phyloP scores from a whole-genome alignment of 169 alveolate genomes.

The Amoebophrya sp. region DNA sequence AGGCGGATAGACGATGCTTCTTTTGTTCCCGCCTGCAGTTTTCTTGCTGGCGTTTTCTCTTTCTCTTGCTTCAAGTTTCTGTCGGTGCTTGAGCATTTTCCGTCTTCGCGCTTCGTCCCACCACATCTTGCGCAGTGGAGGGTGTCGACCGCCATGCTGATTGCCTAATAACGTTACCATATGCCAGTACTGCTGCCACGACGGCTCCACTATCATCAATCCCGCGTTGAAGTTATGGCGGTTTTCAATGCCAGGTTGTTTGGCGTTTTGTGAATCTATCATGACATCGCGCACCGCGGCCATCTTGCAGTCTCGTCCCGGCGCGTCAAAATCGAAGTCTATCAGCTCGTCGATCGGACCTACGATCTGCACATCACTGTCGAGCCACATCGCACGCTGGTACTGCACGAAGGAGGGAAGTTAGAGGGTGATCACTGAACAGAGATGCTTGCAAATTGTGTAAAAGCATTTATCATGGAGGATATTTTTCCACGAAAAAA shows the following conservation, averaged over 20 bases:
- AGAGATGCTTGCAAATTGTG: no score
- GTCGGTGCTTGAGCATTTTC: background rate
- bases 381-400: background rate
- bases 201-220: slow-evolving; percentile 7
- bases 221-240: slow-evolving; percentile 26
- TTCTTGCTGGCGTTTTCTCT: background rate
- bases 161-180: background rate
- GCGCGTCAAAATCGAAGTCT: background rate
- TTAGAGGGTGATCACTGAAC: no score
- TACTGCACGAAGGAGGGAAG: background rate
- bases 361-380: background rate
- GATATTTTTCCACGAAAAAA: no score
- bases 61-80: background rate
- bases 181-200: background rate
- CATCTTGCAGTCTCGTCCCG: background rate
- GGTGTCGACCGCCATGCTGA: background rate
- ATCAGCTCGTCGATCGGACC: background rate
- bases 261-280: background rate
- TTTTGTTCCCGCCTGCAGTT: no score
- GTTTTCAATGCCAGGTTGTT: background rate
- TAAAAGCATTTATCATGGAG: no score
- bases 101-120: background rate
- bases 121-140: background rate
- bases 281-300: background rate
- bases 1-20: background rate